These are phyloP conservation scores for Vigna trinervia DNA, from an alignment of 306 rosid genomes.

Conservation along the genomic window DNA sequence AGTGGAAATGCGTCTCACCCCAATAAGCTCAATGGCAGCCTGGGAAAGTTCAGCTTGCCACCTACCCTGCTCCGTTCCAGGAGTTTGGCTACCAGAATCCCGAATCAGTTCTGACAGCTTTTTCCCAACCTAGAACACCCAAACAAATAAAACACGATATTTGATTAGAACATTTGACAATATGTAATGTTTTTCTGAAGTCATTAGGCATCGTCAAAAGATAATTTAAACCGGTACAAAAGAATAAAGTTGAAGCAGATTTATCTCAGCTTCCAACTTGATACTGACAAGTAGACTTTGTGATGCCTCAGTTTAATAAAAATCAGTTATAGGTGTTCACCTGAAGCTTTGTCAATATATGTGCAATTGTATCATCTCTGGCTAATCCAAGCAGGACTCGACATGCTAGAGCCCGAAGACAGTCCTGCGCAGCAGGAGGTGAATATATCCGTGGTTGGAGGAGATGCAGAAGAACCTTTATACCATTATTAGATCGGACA, in stretches of 20 bases:
- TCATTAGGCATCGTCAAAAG: background rate
- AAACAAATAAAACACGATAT: conserved; percentile 33
- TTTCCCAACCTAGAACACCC: conserved; percentile 83
- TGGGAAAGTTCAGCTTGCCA: conserved; percentile 99
- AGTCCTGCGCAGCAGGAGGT: conserved; percentile 90
- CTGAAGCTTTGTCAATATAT: conserved; percentile 98
- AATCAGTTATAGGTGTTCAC: conserved; percentile 48
- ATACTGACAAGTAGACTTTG: background rate
- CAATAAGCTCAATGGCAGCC: conserved; percentile 96
- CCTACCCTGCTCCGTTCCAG: conserved; percentile 91
- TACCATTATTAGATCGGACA: conserved; percentile 91
- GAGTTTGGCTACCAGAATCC: conserved; percentile 85
- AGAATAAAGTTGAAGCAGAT: conserved; percentile 1
- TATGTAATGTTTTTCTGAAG: background rate
- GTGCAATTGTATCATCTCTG: conserved; percentile 93
- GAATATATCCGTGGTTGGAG: conserved; percentile 90
- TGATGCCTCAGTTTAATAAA: background rate
- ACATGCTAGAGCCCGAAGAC: conserved; percentile 96
- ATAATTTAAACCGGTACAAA: background rate
- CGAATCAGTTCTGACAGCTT: conserved; percentile 91
- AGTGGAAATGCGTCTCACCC: conserved; percentile 63
- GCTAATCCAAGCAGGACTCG: conserved; percentile 97
- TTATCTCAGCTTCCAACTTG: background rate
- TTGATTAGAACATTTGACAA: conserved; percentile 10
- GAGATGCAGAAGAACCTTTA: conserved; percentile 92